Evolutionary conservation across 2,329 filamentous ascomycete genomes (phyloP), one percentile per base, ranked within the genome.

Genomic region (Conoideocrella luteorostrata): DNA sequence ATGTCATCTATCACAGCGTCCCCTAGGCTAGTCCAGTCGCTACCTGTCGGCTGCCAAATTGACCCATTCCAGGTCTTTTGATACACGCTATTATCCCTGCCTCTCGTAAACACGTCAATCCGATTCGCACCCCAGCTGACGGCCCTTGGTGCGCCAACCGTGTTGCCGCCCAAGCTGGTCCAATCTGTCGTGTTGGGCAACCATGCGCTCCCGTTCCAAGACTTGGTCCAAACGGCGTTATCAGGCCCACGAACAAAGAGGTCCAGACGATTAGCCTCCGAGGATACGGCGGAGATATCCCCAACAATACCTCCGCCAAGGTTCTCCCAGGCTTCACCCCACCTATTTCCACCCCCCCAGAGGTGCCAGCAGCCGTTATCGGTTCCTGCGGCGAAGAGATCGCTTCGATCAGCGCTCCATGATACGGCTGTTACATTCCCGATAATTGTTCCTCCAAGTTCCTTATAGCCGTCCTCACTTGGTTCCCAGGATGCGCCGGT

Each of bases 211-310:
- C 51, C 51, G 32, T 54, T 52, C 39, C 48, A 52, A 12, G 56
- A 51, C 12, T 56, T 50, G 43, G 56, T 54, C 11, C 40, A 58
- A 48, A 54, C 54, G 53, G 49, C 56, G 56, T 44, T 56, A 48
- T 32, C 55, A 48, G 28, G 62, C 6, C 56, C 55, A 10, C 57
- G 48, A 5, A 55, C 59, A 36, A 60, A 61, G 10, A 62, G 45
- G 23, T 59, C 54, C 23, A 58, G 50, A 33, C 57, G 51, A 36
- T 58, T 52, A 7, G 40, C 21, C 1, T 49, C 58, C 52, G 54
- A 57, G 0, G 53, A 54, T 30, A 58, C 60, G 6, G 56, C 41
- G 21, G 48, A 47, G 24, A 58, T 54, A 39, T 56, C 48, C 34
- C 52, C 46, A 44, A 52, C 49, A 23, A 60, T 43, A 30, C 50